These are phyloP conservation scores for Lactarius tabidus DNA, from an alignment of 768 basidiomycete species.

Conservation along the genomic window DNA sequence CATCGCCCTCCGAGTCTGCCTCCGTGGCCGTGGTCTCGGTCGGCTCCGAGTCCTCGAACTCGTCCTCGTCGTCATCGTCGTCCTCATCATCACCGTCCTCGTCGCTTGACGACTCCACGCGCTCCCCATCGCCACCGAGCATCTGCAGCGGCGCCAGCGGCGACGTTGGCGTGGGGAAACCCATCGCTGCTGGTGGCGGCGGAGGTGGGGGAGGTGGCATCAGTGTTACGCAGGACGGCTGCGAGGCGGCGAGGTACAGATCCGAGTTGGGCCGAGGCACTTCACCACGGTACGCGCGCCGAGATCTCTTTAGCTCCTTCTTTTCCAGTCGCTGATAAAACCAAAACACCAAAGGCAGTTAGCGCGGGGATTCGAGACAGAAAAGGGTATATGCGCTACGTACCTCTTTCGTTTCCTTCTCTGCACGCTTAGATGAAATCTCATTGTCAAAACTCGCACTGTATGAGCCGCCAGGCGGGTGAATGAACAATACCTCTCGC, in stretches of 20 bases:
- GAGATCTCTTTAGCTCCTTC: constrained; percentile 24
- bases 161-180: constrained; percentile 14
- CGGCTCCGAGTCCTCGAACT: constrained; percentile 44
- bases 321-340: constrained; percentile 27
- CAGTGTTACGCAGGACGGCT: neutral
- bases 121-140: constrained; percentile 11
- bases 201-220: constrained; percentile 3
- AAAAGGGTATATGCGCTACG: constrained; percentile 12
- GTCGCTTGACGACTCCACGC: constrained; percentile 27
- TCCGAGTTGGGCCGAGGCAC: constrained; percentile 6
- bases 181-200: constrained; percentile 8
- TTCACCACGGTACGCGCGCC: constrained; percentile 16
- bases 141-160: constrained; percentile 15
- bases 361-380: constrained; percentile 6
- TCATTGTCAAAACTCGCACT: constrained; percentile 10
- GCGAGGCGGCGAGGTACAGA: constrained; percentile 11
- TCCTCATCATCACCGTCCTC: neutral
- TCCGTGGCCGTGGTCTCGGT: constrained; percentile 54
- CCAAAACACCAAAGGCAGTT: constrained; percentile 8
- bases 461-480: neutral
- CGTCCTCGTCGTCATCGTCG: constrained; percentile 35
- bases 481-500: constrained; percentile 22
- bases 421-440: constrained; percentile 21
- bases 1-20: constrained; percentile 72
- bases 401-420: constrained; percentile 23